Conservation (phyloP, 306 rosid species). For the Corylus heterophylla region DNA sequence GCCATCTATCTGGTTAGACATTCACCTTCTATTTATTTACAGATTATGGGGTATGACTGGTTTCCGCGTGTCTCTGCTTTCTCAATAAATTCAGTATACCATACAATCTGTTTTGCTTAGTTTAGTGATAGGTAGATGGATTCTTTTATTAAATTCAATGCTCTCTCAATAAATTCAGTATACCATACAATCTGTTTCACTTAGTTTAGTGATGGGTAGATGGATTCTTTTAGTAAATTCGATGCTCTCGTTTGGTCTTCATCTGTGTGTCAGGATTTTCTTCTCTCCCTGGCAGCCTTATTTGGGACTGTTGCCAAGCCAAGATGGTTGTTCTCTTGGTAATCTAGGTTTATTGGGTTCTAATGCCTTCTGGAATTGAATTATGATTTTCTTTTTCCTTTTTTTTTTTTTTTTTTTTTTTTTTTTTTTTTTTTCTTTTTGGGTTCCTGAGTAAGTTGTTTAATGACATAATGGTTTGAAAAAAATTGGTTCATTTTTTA, state of each 20-base stretch:
- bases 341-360: not conserved
- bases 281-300: not conserved
- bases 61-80: not conserved
- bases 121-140: too few species aligned
- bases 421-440: not conserved
- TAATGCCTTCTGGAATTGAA: not conserved
- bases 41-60: not conserved
- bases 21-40: not conserved
- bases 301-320: not conserved
- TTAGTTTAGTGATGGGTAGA: not conserved
- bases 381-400: not conserved
- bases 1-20: conserved; percentile 78
- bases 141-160: too few species aligned
- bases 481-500: not conserved
- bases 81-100: too few species aligned
- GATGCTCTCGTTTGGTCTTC: not conserved
- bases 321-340: not conserved
- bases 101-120: too few species aligned
- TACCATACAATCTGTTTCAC: conserved; percentile 1
- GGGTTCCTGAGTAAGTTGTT: not conserved
- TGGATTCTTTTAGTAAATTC: not conserved
- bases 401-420: too few species aligned
- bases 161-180: not conserved
- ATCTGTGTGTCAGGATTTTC: not conserved
- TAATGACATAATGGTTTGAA: not conserved